Evolutionary conservation across 1,284 basidiomycete species (phyloP).

Genomic region (Vanrija pseudolonga): DNA sequence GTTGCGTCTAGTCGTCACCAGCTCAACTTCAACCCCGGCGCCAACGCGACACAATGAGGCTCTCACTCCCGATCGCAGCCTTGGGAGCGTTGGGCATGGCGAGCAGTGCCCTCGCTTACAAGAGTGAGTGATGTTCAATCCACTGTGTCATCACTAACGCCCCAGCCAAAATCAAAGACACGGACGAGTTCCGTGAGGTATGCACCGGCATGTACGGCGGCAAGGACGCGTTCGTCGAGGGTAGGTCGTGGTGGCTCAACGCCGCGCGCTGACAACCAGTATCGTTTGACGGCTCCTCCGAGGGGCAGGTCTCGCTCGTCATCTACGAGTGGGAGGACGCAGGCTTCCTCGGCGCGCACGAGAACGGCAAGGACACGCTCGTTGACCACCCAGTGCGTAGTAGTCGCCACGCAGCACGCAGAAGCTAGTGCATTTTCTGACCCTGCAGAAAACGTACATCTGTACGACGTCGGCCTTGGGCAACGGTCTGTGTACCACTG

Average conservation of each 20-base stretch:
- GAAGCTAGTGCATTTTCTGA: background rate
- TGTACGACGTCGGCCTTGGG: conserved; percentile 61
- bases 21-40: no score
- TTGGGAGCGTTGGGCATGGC: no score
- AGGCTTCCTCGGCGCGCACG: conserved; percentile 65
- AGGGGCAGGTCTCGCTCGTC: conserved; percentile 88
- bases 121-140: no score
- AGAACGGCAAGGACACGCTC: conserved; percentile 26
- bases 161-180: conserved; percentile 50
- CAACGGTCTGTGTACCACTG: conserved; percentile 64
- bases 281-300: conserved; percentile 68
- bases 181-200: conserved; percentile 68
- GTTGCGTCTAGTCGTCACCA: no score
- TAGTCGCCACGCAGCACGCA: background rate
- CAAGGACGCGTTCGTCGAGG: conserved; percentile 75
- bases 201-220: conserved; percentile 94
- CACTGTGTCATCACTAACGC: no score
- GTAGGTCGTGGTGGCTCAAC: conserved; percentile 52
- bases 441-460: conserved; percentile 77
- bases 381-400: conserved; percentile 7
- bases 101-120: no score
- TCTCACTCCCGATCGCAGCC: no score
- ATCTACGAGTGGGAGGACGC: conserved; percentile 94
- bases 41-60: no score
- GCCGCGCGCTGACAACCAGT: conserved; percentile 55